These are phyloP conservation scores for Lichtheimia corymbifera DNA, from an alignment of 371 early-diverging fungal species.

Conservation along the genomic window DNA sequence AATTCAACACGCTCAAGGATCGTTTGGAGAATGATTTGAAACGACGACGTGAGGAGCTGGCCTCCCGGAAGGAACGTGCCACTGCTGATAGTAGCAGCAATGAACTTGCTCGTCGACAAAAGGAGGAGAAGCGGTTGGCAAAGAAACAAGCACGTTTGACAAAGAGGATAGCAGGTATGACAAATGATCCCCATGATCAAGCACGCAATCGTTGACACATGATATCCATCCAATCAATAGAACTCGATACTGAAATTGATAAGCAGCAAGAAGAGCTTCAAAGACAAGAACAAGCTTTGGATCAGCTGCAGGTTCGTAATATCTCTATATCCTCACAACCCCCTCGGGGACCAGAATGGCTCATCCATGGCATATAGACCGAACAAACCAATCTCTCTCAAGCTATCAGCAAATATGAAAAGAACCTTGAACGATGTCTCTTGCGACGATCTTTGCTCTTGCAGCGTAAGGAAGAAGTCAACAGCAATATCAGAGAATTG, in stretches of 20 bases:
- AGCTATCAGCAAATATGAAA: conserved; percentile 50
- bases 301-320: conserved; percentile 52
- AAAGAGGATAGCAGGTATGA: conserved; percentile 31
- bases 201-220: not conserved
- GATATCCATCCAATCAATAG: conserved; percentile 14
- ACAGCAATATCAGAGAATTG: conserved; percentile 86
- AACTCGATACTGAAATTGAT: conserved; percentile 43
- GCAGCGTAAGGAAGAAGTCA: conserved; percentile 87
- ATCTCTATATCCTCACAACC: not conserved
- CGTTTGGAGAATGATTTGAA: conserved; percentile 66
- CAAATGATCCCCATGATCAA: not conserved
- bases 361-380: conserved; percentile 16
- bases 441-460: conserved; percentile 74
- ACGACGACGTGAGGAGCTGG: conserved; percentile 60
- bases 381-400: conserved; percentile 23
- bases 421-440: conserved; percentile 74
- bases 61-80: conserved; percentile 54
- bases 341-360: not conserved
- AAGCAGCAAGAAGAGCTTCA: conserved; percentile 39
- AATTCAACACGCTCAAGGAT: conserved; percentile 71
- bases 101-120: conserved; percentile 48
- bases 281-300: conserved; percentile 41
- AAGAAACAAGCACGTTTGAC: conserved; percentile 35
- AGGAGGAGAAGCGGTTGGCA: conserved; percentile 52
- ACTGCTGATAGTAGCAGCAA: conserved; percentile 29